Conservation (phyloP, 768 basidiomycete species). For the Pleurotus giganteus region DNA sequence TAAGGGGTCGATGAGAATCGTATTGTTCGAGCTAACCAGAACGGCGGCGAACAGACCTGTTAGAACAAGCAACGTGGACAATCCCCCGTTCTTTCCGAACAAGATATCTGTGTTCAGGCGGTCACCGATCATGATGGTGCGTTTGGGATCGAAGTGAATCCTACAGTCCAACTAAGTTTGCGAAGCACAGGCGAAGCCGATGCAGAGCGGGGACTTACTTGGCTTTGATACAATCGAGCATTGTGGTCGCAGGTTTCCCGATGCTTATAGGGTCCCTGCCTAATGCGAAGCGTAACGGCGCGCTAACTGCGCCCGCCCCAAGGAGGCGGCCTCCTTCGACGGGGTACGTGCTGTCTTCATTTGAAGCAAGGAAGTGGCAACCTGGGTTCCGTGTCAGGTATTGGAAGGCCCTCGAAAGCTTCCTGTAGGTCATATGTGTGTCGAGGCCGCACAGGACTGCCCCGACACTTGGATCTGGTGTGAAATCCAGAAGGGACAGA, state of each 20-base stretch:
- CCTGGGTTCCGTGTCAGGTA: slow-evolving; percentile 80
- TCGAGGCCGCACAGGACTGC: slow-evolving; percentile 96
- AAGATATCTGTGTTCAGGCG: slow-evolving; percentile 93
- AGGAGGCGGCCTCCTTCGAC: slow-evolving; percentile 69
- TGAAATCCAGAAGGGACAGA: slow-evolving; percentile 69
- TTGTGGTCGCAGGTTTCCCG: slow-evolving; percentile 88
- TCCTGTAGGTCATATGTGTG: slow-evolving; percentile 86
- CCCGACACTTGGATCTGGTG: slow-evolving; percentile 74
- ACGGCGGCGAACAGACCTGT: slow-evolving; percentile 55
- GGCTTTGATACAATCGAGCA: slow-evolving; percentile 89
- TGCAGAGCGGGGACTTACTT: slow-evolving; percentile 33
- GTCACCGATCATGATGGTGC: slow-evolving; percentile 96
- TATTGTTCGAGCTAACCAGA: background rate
- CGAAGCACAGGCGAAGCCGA: background rate
- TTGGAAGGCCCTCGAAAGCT: slow-evolving; percentile 88
- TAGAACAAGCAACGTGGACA: slow-evolving; percentile 86
- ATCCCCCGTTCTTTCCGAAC: slow-evolving; percentile 85
- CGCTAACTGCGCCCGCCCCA: slow-evolving; percentile 82
- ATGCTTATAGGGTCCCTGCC: slow-evolving; percentile 72
- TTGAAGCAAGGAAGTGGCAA: slow-evolving; percentile 87
- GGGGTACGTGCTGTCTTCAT: slow-evolving; percentile 92
- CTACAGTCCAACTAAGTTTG: slow-evolving; percentile 35
- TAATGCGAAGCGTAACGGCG: slow-evolving; percentile 74
- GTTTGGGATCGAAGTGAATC: slow-evolving; percentile 79
- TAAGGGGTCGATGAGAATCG: slow-evolving; percentile 25